Base-by-base conservation (phyloP, 2,329 filamentous ascomycete species). In the Dactylonectria macrodidyma region DNA sequence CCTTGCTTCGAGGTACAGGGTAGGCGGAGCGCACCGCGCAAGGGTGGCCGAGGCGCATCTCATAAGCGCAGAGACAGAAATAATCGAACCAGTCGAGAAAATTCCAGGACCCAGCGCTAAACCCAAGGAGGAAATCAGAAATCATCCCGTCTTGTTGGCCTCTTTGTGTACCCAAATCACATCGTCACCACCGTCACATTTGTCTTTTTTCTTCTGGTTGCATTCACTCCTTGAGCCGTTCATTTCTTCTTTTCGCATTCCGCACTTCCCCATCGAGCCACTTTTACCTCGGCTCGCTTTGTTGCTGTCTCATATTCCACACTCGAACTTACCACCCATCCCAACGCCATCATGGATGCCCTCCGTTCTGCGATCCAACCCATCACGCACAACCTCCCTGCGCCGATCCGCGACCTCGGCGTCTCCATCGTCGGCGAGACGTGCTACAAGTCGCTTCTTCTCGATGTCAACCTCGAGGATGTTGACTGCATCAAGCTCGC, bases 381-480 rank as follows among this genome's bases (percentile, higher is more conserved):
- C 66, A 86, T 95, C 77, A 93, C 92, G 58, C 87, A 90, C 76
- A 90, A 88, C 78, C 89, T 96, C 58, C 95, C 95, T 22, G 84
- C 85, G 38, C 93, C 93, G 14, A 87, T 97, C 78, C 89, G 89
- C 82, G 88, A 95, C 82, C 85, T 93, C 57, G 92, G 93, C 77
- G 84, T 92, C 76, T 93, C 92, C 71, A 90, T 99, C 80, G 89
- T 99, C 76, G 95, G 95, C 79, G 86, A 89, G 36, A 83, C 86
- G 68, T 99, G 96, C 90, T 97, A 98, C 89, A 89, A 92, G 78
- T 90, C 91, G 16, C 90, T 99, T 58, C 84, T 99, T 71, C 91
- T 96, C 77, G 91, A 98, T 78, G 88, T 99, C 79, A 92, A 97
- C 83, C 86, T 92, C 76, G 88, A 90, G 71, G 89, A 94, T 77